Base-by-base conservation (phyloP, 169 alveolate genomes). In the Plasmodium falciparum region DNA sequence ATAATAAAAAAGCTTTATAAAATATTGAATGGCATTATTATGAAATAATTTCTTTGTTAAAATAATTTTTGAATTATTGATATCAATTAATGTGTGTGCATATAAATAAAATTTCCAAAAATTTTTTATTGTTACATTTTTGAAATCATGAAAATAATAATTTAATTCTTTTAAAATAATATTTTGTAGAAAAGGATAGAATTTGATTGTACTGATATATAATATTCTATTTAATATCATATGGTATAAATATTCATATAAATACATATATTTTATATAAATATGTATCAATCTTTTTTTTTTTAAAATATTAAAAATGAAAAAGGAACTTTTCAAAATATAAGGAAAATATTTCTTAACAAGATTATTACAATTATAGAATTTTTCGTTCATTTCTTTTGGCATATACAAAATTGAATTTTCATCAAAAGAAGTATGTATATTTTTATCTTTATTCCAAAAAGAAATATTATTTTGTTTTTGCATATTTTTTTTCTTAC, bases 1-100 rank as follows among this genome's bases (percentile, higher is more conserved):
- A 2, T 73, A 78, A 59, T 78, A 78, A 20, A 65, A 78, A 20
- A 78, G 78, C 29, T 78, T 78, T 78, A 78, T 59, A 66, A 78
- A 78, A 78, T 65, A 78, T 11, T 78, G 78, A 66, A 78, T 63
- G 8, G 89, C 89, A 78, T 78, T 78, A 70, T 66, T 78, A 66
- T 78, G 89, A 65, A 78, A 78, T 22, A 78, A 70, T 43, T 78
- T 78, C 26, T 24, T 78, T 47, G 67, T 65, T 65, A 66, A 20
- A 58, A 50, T 65, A 69, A 11, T 65, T 65, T 78, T 78, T 56
- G 43, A 65, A 49, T 78, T 43, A 71, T 78, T 78, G n/a, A 78
- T 78, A 65, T 78, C 78, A 78, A 78, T 78, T 50, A 78, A 71
- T 49, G 89, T 78, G 47, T 54, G 78, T 15, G 72, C 75, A 70